phyloP scores from a whole-genome alignment of 2,329 filamentous ascomycete genomes.

The Lecanicillium sp. region DNA sequence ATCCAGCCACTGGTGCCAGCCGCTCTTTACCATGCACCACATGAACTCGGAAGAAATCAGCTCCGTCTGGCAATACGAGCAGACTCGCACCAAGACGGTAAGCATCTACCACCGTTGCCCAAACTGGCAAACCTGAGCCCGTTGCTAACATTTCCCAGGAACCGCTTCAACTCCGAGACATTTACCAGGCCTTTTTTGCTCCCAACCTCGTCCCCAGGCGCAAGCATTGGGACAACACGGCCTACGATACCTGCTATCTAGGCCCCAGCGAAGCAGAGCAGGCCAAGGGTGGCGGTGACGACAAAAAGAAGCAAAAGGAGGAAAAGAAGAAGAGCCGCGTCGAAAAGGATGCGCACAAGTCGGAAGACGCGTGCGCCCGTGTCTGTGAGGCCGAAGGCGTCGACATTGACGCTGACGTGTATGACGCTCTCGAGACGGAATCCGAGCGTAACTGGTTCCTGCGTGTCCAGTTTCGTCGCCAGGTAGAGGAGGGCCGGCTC shows the following conservation, averaged over 20 bases:
- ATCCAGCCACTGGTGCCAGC: slow-evolving; percentile 46
- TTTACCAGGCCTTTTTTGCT: slow-evolving; percentile 41
- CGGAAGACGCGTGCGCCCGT: slow-evolving; percentile 36
- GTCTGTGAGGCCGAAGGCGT: slow-evolving; percentile 38
- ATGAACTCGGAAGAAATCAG: slow-evolving; percentile 45
- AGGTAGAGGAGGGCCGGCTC: slow-evolving; percentile 13
- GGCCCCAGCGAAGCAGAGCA: slow-evolving; percentile 29
- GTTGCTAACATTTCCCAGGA: slow-evolving; percentile 22
- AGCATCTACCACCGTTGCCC: no score
- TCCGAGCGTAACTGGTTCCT: slow-evolving; percentile 20
- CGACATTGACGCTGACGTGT: slow-evolving; percentile 26
- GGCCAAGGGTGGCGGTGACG: slow-evolving; percentile 20
- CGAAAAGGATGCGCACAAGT: slow-evolving; percentile 37
- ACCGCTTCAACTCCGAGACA: slow-evolving; percentile 37
- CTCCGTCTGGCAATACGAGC: slow-evolving; percentile 45
- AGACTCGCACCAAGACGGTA: slow-evolving; percentile 36
- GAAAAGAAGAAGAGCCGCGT: slow-evolving; percentile 30
- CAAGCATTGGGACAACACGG: slow-evolving; percentile 46
- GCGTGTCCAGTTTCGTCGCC: slow-evolving; percentile 17
- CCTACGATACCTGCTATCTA: slow-evolving; percentile 39
- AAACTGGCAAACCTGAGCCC: no score
- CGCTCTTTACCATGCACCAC: slow-evolving; percentile 50
- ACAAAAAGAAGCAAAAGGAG: slow-evolving; percentile 27
- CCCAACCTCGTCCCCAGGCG: slow-evolving; percentile 32
- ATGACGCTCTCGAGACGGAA: slow-evolving; percentile 19